Percentiles rank a stretch among this genome's conserved stretches.
phyloP scores from a whole-genome alignment of 2,329 filamentous ascomycete species.

The Colletotrichum agaves region DNA sequence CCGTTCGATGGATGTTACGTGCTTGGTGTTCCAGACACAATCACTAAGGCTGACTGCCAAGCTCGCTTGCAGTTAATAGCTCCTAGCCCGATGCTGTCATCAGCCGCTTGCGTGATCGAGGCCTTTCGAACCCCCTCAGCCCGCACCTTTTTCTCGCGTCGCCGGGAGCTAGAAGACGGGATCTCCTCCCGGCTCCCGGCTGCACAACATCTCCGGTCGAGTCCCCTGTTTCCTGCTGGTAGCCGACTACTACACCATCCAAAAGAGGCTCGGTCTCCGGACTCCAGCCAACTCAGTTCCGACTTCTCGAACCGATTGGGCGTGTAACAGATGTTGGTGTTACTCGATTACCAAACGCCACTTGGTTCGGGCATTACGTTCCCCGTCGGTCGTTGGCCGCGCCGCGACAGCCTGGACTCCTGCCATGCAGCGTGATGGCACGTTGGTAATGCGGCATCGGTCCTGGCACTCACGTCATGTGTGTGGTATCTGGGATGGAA shows the following conservation, averaged over 20 bases:
- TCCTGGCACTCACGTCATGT: neutral
- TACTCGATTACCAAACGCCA: conserved; percentile 5
- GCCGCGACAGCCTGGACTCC: neutral
- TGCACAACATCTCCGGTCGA: neutral
- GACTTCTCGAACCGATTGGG: conserved; percentile 11
- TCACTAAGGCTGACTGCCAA: neutral
- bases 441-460: neutral
- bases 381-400: neutral
- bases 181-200: neutral
- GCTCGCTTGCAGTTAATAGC: neutral
- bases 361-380: neutral
- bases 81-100: conserved; percentile 11
- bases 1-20: conserved; percentile 3
- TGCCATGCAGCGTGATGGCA: neutral
- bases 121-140: neutral
- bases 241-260: conserved; percentile 28
- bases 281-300: conserved; percentile 24
- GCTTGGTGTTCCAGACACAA: conserved; percentile 11
- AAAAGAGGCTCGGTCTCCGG: conserved; percentile 25
- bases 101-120: neutral
- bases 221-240: conserved; percentile 16
- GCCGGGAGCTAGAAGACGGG: conserved; percentile 4
- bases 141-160: conserved; percentile 8
- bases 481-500: no score
- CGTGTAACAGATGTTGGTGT: conserved; percentile 9